phyloP scores from a whole-genome alignment of 108 stramenopile species.

The Parietichytrium sp. region DNA sequence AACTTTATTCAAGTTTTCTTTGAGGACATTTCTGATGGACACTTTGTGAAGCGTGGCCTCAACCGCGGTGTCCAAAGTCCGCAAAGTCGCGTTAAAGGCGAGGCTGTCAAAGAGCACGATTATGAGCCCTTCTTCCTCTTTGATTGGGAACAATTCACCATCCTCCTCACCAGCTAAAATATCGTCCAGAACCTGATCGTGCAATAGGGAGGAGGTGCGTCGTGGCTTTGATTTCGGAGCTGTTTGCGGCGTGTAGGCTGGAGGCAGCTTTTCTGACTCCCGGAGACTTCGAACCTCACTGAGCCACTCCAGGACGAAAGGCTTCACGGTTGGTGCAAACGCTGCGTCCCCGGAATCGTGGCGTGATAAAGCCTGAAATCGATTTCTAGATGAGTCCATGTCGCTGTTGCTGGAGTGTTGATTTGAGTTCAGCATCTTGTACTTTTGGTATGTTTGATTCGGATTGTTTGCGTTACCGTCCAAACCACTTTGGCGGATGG shows the following conservation, averaged over 20 bases:
- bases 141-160: too few relatives aligned
- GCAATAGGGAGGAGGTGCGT: background rate
- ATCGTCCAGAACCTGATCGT: background rate
- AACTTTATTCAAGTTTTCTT: background rate
- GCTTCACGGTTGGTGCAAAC: background rate
- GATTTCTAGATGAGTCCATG: too few relatives aligned
- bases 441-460: too few relatives aligned
- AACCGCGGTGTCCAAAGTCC: constrained; percentile 19
- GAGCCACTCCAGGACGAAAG: constrained; percentile 1
- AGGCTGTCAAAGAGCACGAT: constrained; percentile 4
- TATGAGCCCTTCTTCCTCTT: background rate
- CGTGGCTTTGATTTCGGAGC: background rate
- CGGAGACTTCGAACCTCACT: background rate
- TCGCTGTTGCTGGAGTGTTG: too few relatives aligned
- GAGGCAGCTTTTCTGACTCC: background rate
- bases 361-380: too few relatives aligned
- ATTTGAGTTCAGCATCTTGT: too few relatives aligned
- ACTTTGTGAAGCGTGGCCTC: constrained; percentile 4
- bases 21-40: background rate
- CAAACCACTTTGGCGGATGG: too few relatives aligned
- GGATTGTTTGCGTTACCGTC: too few relatives aligned
- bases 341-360: too few relatives aligned
- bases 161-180: constrained; percentile 3
- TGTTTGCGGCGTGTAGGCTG: background rate
- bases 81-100: background rate